phyloP scores from a whole-genome alignment of 345 rosid genomes.

The Lumnitzera racemosa region DNA sequence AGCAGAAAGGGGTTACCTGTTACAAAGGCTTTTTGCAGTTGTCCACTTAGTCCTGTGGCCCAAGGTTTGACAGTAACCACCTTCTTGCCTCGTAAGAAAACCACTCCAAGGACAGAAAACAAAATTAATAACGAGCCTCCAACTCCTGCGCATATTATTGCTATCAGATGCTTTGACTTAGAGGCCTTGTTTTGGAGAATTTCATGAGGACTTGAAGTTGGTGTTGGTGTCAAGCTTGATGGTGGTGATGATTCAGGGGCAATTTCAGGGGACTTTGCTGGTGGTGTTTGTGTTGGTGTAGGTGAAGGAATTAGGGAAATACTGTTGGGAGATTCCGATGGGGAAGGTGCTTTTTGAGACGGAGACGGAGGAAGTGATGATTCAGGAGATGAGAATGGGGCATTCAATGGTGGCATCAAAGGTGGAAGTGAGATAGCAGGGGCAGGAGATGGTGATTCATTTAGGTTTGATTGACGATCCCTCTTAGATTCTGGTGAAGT shows the following conservation, averaged over 20 bases:
- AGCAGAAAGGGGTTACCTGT: constrained; percentile 36
- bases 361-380: constrained; percentile 19
- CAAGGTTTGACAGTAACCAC: constrained; percentile 80
- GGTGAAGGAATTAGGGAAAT: constrained; percentile 25
- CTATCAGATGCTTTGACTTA: constrained; percentile 20
- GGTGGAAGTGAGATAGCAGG: constrained; percentile 12
- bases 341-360: constrained; percentile 22
- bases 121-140: constrained; percentile 40
- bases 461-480: constrained; percentile 1
- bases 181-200: constrained; percentile 6
- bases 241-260: constrained; percentile 16
- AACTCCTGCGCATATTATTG: constrained; percentile 27
- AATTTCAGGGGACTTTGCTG: constrained; percentile 12
- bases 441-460: constrained; percentile 14
- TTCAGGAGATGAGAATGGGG: constrained; percentile 22
- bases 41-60: constrained; percentile 86
- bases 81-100: constrained; percentile 44
- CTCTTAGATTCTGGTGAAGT: constrained; percentile 8
- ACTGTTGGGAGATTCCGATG: constrained; percentile 20
- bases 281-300: constrained; percentile 24
- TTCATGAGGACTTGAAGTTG: constrained; percentile 27
- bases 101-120: constrained; percentile 24
- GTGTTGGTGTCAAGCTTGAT: constrained; percentile 11
- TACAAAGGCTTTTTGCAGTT: constrained; percentile 71
- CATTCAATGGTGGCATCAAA: neutral